Evolutionary conservation across 2,329 filamentous ascomycete species (phyloP).

Genomic region (Biscogniauxia sp.): DNA sequence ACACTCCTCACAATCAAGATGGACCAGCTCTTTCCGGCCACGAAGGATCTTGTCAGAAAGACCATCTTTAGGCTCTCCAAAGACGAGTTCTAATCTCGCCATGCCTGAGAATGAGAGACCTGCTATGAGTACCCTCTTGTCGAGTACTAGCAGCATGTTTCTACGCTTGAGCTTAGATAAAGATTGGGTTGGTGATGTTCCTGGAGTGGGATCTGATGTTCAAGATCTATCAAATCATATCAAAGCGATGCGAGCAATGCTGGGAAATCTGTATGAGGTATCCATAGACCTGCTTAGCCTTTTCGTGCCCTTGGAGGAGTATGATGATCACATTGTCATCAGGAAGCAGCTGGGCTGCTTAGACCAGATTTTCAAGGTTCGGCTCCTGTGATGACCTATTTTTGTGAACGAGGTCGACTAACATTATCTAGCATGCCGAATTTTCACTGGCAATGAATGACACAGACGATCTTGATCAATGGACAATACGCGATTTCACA

Average conservation of each 20-base stretch:
- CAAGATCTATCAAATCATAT: background rate
- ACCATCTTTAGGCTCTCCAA: background rate
- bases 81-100: background rate
- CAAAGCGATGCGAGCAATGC: background rate
- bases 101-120: background rate
- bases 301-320: background rate
- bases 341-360: background rate
- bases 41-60: background rate
- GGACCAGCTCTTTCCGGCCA: background rate
- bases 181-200: background rate
- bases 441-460: background rate
- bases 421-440: background rate
- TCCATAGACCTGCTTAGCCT: background rate
- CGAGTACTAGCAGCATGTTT: background rate
- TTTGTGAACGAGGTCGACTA: background rate
- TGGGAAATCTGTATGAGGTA: background rate
- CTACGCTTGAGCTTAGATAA: background rate
- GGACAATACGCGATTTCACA: background rate
- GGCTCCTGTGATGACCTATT: background rate
- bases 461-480: background rate
- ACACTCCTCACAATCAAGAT: background rate
- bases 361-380: background rate
- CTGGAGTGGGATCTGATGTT: background rate
- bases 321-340: background rate
- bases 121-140: background rate